A percentile compares a stretch with the other conserved stretches of the same genome.
Conservation (phyloP, 2,329 filamentous ascomycete genomes). For the Talaromyces piceae region DNA sequence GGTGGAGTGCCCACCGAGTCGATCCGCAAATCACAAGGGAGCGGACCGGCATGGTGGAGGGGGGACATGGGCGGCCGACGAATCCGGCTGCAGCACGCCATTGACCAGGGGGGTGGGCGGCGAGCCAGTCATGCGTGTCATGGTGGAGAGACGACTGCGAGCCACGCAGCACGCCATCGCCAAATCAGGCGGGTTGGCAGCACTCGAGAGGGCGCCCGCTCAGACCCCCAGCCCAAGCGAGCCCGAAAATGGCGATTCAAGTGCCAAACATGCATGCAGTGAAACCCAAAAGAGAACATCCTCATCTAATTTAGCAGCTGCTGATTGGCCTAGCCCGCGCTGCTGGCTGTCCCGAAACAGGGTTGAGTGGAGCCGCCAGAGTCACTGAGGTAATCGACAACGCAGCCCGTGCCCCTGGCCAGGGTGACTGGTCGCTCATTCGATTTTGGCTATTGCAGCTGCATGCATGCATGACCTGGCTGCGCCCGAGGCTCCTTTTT, state of each 20-base stretch:
- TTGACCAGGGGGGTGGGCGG: slow-evolving; percentile 12
- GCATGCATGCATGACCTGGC: slow-evolving; percentile 1
- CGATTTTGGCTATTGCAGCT: too few relatives aligned
- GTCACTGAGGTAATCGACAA: neutral
- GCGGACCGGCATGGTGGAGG: neutral
- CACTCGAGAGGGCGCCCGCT: neutral
- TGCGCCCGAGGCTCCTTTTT: too few relatives aligned
- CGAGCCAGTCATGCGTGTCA: slow-evolving; percentile 15
- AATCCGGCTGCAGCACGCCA: slow-evolving; percentile 18
- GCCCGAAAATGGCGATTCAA: too few relatives aligned
- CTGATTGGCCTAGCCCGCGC: neutral
- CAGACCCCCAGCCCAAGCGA: too few relatives aligned
- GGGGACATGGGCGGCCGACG: neutral
- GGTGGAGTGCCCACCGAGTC: neutral
- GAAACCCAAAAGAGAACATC: slow-evolving; percentile 4
- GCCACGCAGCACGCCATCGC: slow-evolving; percentile 26
- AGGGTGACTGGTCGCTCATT: neutral
- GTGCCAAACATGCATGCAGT: slow-evolving; percentile 5
- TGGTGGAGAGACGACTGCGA: slow-evolving; percentile 21
- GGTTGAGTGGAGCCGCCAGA: neutral
- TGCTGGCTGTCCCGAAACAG: slow-evolving; percentile 1
- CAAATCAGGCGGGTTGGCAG: neutral
- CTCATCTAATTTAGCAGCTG: neutral
- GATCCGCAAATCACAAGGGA: neutral
- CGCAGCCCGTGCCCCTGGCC: neutral